Evolutionary conservation across 192 early-diverging fungal genomes (phyloP).

Genomic region (Rhizoclosmatium sp.): DNA sequence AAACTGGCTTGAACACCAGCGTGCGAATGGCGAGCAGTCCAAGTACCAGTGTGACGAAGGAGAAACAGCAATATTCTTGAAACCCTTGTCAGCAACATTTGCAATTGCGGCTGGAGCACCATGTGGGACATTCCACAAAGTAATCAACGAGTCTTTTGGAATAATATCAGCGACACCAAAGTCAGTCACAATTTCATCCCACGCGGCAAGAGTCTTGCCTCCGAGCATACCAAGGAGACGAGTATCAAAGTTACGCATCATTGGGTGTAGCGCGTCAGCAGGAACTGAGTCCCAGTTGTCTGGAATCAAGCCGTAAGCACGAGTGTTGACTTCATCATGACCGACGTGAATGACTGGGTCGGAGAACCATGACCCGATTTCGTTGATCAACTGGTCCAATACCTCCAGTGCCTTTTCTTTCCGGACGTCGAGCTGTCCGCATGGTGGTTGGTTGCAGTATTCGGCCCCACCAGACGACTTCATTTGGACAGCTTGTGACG

Average conservation of each 20-base stretch:
- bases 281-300: background rate
- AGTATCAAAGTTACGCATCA: background rate
- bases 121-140: background rate
- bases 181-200: conserved; percentile 13
- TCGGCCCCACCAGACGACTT: background rate
- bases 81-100: background rate
- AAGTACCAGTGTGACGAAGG: background rate
- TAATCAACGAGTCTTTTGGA: conserved; percentile 20
- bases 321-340: conserved; percentile 38
- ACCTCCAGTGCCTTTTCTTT: conserved; percentile 64
- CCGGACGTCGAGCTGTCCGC: conserved; percentile 73
- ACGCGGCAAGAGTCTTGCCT: conserved; percentile 21
- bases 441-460: conserved; percentile 67
- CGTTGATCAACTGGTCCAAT: conserved; percentile 67
- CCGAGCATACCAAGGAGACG: background rate
- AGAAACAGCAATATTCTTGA: conserved; percentile 9
- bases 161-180: background rate
- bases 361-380: conserved; percentile 70
- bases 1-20: background rate
- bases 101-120: background rate
- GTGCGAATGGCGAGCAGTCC: conserved; percentile 17
- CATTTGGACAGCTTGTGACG: background rate
- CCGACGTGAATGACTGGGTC: conserved; percentile 80
- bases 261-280: background rate
- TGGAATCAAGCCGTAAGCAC: background rate